Evolutionary conservation across 2,329 filamentous ascomycete species (phyloP), one percentile per base, ranked within the genome.

Genomic region (Fusarium nurragi): DNA sequence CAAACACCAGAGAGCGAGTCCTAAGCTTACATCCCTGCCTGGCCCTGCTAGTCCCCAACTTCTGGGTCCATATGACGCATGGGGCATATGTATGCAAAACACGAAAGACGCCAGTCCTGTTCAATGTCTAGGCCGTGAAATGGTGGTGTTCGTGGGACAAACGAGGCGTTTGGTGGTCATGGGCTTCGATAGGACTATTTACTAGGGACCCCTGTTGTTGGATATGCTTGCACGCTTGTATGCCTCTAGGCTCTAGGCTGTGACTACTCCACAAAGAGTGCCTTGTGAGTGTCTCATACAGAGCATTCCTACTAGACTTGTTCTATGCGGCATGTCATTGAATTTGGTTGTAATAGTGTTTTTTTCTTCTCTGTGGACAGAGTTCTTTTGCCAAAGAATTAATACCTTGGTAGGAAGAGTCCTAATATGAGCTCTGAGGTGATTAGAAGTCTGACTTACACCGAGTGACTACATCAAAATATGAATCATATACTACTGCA

Each of bases 211-310:
- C 56, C 56, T 58, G 30, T n/a, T 56, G 25, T 50, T 58, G 55
- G 53, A 58, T 47, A 58, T 41, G 26, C 26, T 30, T 30, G 26
- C 14, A 13, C 14, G 13, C 26, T n/a, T n/a, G n/a, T n/a, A n/a
- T n/a, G n/a, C n/a, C n/a, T n/a, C n/a, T n/a, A n/a, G n/a, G n/a
- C 25, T 56, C 53, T 50, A 58, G 53, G 23, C 54, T 43, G 37
- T 34, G 43, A 28, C 30, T 38, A 58, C 54, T 61, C 56, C 58
- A 62, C 59, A 61, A 38, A 58, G 58, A 52, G 40, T 57, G 59
- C 59, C 59, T 63, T 55, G 48, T 23, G 58, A 36, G 43, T 55
- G 36, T 49, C 43, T 58, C 21, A 43, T 21, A 28, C 49, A 23
- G 19, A 32, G n/a, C 32, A 45, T 39, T 53, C 22, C 16, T 28